phyloP scores from a whole-genome alignment of 371 early-diverging fungal genomes.

The Hamiltosporidium magnivora region DNA sequence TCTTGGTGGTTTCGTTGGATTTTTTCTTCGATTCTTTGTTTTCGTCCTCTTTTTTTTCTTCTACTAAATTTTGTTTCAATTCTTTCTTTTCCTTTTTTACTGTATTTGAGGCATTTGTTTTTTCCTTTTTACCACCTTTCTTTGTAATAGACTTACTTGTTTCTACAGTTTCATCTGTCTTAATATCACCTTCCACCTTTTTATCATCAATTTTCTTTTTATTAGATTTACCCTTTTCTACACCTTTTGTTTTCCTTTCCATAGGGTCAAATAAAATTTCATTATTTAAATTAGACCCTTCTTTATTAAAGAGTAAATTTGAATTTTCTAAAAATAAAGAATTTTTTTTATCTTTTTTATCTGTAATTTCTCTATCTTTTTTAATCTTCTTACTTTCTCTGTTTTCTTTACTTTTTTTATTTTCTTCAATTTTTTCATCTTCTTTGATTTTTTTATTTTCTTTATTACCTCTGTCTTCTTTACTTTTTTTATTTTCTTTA shows the following conservation, averaged over 20 bases:
- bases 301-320: too few relatives aligned
- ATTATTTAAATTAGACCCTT: too few relatives aligned
- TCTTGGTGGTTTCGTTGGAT: not conserved
- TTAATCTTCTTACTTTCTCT: not conserved
- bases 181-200: not conserved
- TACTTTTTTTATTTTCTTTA: too few relatives aligned
- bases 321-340: too few relatives aligned
- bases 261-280: not conserved
- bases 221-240: not conserved
- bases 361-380: not conserved
- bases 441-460: too few relatives aligned
- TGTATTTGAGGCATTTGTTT: too few relatives aligned
- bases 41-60: not conserved
- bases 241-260: not conserved
- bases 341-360: too few relatives aligned
- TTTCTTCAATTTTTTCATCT: too few relatives aligned
- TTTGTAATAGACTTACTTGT: not conserved
- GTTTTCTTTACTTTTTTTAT: too few relatives aligned
- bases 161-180: not conserved
- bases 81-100: slow-evolving; percentile 53
- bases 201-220: not conserved
- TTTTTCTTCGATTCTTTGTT: not conserved
- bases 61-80: not conserved
- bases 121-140: too few relatives aligned
- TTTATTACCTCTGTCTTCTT: too few relatives aligned